Base-by-base conservation (phyloP, 2,329 filamentous ascomycete genomes). In the Ophiostoma sp. region DNA sequence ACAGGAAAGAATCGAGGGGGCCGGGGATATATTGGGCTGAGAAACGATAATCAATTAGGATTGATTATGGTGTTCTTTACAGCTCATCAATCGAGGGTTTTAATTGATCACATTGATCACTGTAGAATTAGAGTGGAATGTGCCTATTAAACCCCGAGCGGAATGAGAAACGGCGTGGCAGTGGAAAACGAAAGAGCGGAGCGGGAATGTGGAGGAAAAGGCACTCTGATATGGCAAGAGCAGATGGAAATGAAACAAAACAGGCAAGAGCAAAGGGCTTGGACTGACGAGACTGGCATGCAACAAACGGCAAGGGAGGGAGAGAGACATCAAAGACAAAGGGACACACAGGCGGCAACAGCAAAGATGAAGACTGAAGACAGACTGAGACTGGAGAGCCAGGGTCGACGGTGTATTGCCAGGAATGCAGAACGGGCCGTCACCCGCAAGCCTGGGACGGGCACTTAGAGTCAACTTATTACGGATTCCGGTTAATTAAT, bases 401-500 rank as follows among this genome's bases (percentile, higher is more conserved):
- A 62, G 31, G 57, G 57, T 64, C 52, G 23, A 35, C 11, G 57
- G 60, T n/a, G 60, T 36, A 36, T 64, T 64, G 60, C 31, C 1
- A 64, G 60, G 62, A 65, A 65, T 65, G 62, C 62, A 39, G 62
- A 41, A 65, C 62, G 62, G 62, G 62, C 62, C 62, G 62, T 39
- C 62, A 65, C 31, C 57, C 57, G 60, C 62, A 39, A 65, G 62
- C 4, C 41, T 36, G 33, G 33, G 35, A 39, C 33, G 33, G 33
- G 35, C 62, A 39, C 33, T 35, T 31, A 20, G 17, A 35, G 17
- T 20, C 33, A 64, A 64, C 23, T n/a, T 57, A 57, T 57, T 57
- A 27, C 52, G 20, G 44, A 41, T 41, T 41, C 13, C 39, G 39
- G 39, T 48, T 20, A 54, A 57, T 57, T 62, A 17, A 33, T 33